A percentile compares a stretch with the other conserved stretches of the same genome.
These are phyloP conservation scores for Mikania micrantha DNA, from an alignment of 129 eudicot genomes.

Conservation along the genomic window DNA sequence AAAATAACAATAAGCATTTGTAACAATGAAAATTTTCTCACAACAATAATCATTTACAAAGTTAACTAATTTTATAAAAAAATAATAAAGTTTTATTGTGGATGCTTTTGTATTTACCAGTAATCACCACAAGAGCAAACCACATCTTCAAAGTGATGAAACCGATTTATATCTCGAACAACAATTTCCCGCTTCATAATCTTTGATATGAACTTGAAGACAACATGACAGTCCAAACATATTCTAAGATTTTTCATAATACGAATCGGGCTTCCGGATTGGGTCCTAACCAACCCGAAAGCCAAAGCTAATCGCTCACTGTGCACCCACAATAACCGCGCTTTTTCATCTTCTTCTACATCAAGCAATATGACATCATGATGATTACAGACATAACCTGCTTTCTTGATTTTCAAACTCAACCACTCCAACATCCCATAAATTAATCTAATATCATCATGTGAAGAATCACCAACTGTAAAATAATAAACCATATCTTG, in stretches of 20 bases:
- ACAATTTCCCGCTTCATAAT: constrained; percentile 59
- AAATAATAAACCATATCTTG: constrained; percentile 65
- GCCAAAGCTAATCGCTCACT: constrained; percentile 79
- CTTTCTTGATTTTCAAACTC: constrained; percentile 34
- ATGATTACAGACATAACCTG: constrained; percentile 51
- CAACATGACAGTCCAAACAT: constrained; percentile 71
- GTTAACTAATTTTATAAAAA: neutral
- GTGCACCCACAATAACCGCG: constrained; percentile 60
- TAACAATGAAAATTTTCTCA: no score
- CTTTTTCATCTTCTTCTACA: constrained; percentile 79
- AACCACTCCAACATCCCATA: constrained; percentile 74
- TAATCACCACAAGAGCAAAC: constrained; percentile 78
- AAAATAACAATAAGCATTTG: no score
- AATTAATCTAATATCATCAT: constrained; percentile 47
- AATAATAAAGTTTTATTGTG: neutral
- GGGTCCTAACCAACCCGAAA: constrained; percentile 50
- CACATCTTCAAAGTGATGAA: constrained; percentile 69
- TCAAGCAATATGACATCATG: constrained; percentile 61
- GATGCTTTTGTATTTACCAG: constrained; percentile 38
- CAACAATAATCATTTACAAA: no score
- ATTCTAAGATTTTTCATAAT: constrained; percentile 79
- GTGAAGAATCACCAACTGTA: constrained; percentile 65
- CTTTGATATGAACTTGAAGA: constrained; percentile 54
- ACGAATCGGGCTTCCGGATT: constrained; percentile 52
- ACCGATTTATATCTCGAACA: constrained; percentile 71